Evolutionary conservation across 2,329 filamentous ascomycete species (phyloP), one percentile per base, ranked within the genome.

Genomic region (Neopestalotiopsis rosae): DNA sequence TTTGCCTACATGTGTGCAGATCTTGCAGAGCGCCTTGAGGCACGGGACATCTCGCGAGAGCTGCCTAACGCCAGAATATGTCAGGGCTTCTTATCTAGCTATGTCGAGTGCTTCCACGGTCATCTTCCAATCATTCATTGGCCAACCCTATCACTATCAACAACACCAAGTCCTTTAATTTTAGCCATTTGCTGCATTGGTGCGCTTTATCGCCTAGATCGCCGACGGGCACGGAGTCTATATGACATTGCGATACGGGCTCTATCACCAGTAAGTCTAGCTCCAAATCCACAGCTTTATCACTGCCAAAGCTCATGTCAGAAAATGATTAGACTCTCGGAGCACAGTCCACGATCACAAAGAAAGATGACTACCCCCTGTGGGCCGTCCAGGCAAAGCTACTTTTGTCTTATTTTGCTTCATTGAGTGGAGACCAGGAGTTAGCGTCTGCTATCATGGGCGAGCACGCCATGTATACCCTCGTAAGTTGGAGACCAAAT

Each of bases 191-290:
- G 61, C 17, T n/a, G 61, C 32, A 62, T 62, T 17, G 61, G 61
- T 40, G 61, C 61, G 9, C 30, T 62, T 4, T 62, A 62, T 20
- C 61, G 61, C 12, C 61, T 62, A 13, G 61, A 62, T 13, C 61
- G 32, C 1, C 32, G 30, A 14, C 6, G 38, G n/a, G 61, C 61
- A 6, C 30, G 61, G 9, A 9, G 1, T 5, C 32, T 62, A 6
- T 40, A 62, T n/a, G 32, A 62, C 61, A 12, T 13, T 20, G n/a
- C 14, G 38, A 12, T 61, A 61, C 20, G 32, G n/a, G 14, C 32
- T 14, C 14, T 61, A 28, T 10, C 20, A 24, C 14, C 32, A 34
- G 24, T 30, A 61, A 28, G 58, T 32, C 58, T n/a, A 28, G 20
- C 13, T 38, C 28, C 20, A 57, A 57, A 57, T 57, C 58, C 7